Evolutionary conservation across 306 rosid genomes (phyloP).

Genomic region (Dalbergia cultrata): DNA sequence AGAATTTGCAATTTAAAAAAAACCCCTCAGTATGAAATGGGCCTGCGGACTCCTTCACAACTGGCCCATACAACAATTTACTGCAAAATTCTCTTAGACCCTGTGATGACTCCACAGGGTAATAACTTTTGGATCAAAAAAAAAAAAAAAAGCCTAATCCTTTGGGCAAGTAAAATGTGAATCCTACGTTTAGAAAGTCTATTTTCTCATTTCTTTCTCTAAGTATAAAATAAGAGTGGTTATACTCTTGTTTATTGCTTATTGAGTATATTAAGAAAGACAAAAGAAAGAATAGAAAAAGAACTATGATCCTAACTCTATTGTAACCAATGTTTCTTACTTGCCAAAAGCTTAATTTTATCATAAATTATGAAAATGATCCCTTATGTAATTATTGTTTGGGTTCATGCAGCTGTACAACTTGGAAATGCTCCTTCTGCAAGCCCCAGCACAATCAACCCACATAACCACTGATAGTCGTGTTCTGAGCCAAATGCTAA

Average conservation of each 20-base stretch:
- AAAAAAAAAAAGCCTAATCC: no score
- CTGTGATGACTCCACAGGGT: no score
- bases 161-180: no score
- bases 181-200: no score
- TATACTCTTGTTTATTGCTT: no score
- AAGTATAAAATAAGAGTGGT: no score
- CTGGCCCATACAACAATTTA: background rate
- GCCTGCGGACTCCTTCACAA: background rate
- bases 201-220: no score
- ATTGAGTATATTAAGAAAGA: background rate
- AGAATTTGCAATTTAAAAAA: no score
- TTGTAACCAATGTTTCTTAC: background rate
- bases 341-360: background rate
- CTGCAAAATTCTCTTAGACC: background rate
- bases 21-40: background rate
- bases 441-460: conserved; percentile 75
- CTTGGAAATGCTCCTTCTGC: conserved; percentile 85
- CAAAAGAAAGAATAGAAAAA: background rate
- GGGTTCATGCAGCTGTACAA: conserved; percentile 67
- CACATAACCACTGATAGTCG: conserved; percentile 67
- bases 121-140: no score
- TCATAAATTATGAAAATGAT: background rate
- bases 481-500: conserved; percentile 70
- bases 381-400: background rate
- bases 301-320: background rate